These are phyloP conservation scores for Sordariomycetes sp. DNA, from an alignment of 2,329 filamentous ascomycete genomes.

Conservation along the genomic window DNA sequence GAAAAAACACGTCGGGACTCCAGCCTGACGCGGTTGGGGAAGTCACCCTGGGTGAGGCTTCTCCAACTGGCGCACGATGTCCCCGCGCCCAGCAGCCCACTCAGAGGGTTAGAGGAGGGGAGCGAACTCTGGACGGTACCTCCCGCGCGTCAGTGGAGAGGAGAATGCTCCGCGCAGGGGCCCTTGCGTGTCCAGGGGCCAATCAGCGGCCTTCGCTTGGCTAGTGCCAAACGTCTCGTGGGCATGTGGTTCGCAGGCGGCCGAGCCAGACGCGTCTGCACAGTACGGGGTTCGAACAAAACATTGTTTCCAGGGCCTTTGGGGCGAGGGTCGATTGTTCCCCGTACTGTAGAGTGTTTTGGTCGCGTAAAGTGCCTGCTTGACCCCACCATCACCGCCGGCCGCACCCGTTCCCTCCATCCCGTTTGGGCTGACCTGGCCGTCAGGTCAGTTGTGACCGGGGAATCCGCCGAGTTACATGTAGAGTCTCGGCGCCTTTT, in stretches of 20 bases:
- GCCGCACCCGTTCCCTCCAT: not conserved
- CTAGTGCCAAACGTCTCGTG: not conserved
- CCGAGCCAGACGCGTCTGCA: not conserved
- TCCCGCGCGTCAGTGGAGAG: not conserved
- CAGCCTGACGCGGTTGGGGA: not conserved
- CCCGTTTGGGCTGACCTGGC: not conserved
- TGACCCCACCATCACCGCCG: not conserved
- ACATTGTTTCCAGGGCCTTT: not conserved
- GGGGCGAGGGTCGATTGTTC: not conserved
- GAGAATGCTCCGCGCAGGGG: not conserved
- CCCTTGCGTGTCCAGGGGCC: not conserved
- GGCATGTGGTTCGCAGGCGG: not conserved
- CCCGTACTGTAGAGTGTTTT: not conserved
- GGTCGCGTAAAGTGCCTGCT: not conserved
- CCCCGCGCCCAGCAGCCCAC: not conserved
- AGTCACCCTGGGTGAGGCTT: conserved; percentile 3
- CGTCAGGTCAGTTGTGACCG: not conserved
- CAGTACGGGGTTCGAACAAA: not conserved
- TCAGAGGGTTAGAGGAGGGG: not conserved
- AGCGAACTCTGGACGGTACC: conserved; percentile 1
- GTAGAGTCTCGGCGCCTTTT: not conserved
- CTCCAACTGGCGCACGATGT: not conserved
- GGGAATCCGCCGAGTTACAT: not conserved
- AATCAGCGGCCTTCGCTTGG: not conserved
- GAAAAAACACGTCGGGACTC: not conserved